phyloP scores from a whole-genome alignment of 2,329 filamentous ascomycete species.

The Alternaria burnsii region DNA sequence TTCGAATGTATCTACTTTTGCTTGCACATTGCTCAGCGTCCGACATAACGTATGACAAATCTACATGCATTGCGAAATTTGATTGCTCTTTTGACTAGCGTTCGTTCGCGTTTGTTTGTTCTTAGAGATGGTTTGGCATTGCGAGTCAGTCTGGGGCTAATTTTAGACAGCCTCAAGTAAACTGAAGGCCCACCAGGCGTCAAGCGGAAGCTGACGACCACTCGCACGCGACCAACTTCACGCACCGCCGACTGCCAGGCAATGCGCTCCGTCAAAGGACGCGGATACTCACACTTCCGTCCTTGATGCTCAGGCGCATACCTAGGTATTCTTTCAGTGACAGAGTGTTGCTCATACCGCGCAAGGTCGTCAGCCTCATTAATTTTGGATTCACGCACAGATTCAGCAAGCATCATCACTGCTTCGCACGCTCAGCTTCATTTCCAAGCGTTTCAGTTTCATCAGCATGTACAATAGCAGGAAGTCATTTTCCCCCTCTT shows the following conservation, averaged over 20 bases:
- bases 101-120: slow-evolving; percentile 8
- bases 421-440: not conserved
- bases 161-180: slow-evolving; percentile 24
- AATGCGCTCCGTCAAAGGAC: not conserved
- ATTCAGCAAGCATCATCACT: slow-evolving; percentile 1
- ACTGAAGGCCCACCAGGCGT: slow-evolving; percentile 14
- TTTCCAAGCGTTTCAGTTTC: slow-evolving; percentile 4
- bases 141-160: slow-evolving; percentile 10
- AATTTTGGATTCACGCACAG: not conserved
- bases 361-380: slow-evolving; percentile 1
- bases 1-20: slow-evolving; percentile 14
- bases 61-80: not conserved
- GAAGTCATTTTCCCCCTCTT: not conserved
- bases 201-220: slow-evolving; percentile 12
- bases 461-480: slow-evolving; percentile 4
- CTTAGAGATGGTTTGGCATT: not conserved
- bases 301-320: slow-evolving; percentile 1
- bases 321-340: not conserved
- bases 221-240: slow-evolving; percentile 3
- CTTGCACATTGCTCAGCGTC: slow-evolving; percentile 8
- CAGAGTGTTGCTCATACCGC: not conserved
- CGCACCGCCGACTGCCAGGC: slow-evolving; percentile 1
- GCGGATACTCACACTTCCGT: slow-evolving; percentile 13
- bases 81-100: not conserved
- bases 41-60: not conserved